A percentile compares a stretch with the other conserved stretches of the same genome.
Evolutionary conservation across 306 rosid genomes (phyloP).

Genomic region (Acacia acuminata): DNA sequence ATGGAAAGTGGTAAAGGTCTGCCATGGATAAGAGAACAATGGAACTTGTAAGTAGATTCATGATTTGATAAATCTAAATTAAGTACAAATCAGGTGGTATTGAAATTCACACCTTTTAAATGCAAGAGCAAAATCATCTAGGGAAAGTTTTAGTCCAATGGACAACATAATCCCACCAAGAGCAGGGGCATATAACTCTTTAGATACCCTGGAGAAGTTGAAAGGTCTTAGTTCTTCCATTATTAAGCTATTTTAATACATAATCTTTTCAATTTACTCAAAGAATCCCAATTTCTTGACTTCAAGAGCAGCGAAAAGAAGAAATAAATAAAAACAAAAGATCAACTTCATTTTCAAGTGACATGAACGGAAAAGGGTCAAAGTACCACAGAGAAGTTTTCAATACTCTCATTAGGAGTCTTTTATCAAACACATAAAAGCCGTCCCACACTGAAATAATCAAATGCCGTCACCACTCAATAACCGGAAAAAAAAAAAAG

Average conservation of each 20-base stretch:
- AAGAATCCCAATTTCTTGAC: constrained; percentile 3
- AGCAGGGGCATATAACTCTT: constrained; percentile 93
- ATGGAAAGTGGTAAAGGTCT: constrained; percentile 87
- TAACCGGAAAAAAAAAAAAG: constrained; percentile 22
- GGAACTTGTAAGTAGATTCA: constrained; percentile 36
- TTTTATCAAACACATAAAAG: constrained; percentile 48
- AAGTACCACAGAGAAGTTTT: neutral
- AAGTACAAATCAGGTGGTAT: constrained; percentile 14
- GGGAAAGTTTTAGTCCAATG: constrained; percentile 84
- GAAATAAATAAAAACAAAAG: neutral
- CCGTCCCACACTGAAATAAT: constrained; percentile 14
- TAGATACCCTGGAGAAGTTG: constrained; percentile 80
- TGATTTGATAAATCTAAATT: constrained; percentile 17
- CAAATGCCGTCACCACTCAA: constrained; percentile 7
- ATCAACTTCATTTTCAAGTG: neutral
- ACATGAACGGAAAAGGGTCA: constrained; percentile 13
- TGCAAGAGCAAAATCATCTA: constrained; percentile 92
- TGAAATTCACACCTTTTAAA: constrained; percentile 61
- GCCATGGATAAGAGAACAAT: constrained; percentile 43
- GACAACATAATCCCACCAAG: constrained; percentile 99
- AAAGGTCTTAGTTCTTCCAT: constrained; percentile 34
- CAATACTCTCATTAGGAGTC: constrained; percentile 28
- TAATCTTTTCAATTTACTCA: constrained; percentile 5
- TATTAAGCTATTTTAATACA: neutral
- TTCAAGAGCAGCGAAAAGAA: constrained; percentile 1